phyloP scores from a whole-genome alignment of 441 rosid genomes.

The Kokia cookei region DNA sequence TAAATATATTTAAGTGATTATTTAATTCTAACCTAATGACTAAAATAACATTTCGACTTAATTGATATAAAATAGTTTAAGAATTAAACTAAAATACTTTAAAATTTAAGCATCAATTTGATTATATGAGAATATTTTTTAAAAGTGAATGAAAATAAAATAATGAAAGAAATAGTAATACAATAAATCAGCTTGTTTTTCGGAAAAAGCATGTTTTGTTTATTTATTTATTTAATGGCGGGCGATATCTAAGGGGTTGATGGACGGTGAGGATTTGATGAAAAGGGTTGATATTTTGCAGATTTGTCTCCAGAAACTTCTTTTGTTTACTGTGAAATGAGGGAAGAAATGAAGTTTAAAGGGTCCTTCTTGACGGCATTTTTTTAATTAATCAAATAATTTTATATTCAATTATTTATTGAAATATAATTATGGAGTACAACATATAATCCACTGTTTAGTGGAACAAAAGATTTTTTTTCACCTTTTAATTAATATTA shows the following conservation, averaged over 20 bases:
- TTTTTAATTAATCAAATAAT: background rate
- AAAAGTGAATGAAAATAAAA: background rate
- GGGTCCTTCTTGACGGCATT: conserved; percentile 1
- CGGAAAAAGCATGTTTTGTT: background rate
- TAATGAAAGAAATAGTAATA: background rate
- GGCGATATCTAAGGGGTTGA: background rate
- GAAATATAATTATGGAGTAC: too few species aligned
- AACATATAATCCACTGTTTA: too few species aligned
- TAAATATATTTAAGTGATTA: too few species aligned
- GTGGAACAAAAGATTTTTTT: too few species aligned
- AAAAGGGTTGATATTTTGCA: conserved; percentile 22
- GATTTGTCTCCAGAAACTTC: conserved; percentile 40
- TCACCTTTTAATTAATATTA: too few species aligned
- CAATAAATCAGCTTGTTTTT: background rate
- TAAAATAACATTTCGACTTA: too few species aligned
- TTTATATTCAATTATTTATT: background rate
- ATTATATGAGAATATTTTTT: background rate
- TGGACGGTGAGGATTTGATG: conserved; percentile 30
- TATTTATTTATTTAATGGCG: background rate
- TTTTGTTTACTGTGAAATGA: background rate
- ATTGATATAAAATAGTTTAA: background rate
- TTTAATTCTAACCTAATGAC: too few species aligned
- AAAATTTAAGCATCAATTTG: background rate
- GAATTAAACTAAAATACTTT: background rate
- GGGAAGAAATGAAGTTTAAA: background rate